phyloP scores from a whole-genome alignment of 1,139 yeast genomes.

The Meyerozyma sp. region DNA sequence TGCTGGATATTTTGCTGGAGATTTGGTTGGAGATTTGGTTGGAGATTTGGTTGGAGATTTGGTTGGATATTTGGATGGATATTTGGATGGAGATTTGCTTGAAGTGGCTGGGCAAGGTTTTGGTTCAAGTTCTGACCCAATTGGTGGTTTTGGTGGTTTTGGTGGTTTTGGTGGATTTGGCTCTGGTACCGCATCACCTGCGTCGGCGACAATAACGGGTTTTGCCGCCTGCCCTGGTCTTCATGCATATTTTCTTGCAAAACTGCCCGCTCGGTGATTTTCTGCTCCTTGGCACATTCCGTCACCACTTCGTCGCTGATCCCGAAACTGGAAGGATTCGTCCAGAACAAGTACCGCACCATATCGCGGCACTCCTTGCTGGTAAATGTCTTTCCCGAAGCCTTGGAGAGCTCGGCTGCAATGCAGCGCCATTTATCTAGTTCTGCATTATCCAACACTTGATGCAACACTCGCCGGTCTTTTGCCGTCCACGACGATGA shows the following conservation, averaged over 20 bases:
- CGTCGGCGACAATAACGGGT: too few relatives aligned
- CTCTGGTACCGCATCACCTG: too few relatives aligned
- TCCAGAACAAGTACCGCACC: slow-evolving; percentile 48
- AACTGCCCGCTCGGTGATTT: slow-evolving; percentile 30
- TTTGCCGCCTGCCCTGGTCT: neutral
- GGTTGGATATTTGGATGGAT: too few relatives aligned
- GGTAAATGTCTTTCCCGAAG: slow-evolving; percentile 51
- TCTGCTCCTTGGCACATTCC: slow-evolving; percentile 35
- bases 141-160: too few relatives aligned
- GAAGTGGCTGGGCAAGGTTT: too few relatives aligned
- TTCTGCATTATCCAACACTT: slow-evolving; percentile 62
- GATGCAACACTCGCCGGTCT: slow-evolving; percentile 49
- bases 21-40: too few relatives aligned
- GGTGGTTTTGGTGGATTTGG: too few relatives aligned
- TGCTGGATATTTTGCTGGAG: too few relatives aligned
- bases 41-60: too few relatives aligned
- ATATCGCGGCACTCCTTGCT: slow-evolving; percentile 54
- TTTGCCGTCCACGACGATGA: slow-evolving; percentile 59
- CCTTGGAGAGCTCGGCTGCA: slow-evolving; percentile 55
- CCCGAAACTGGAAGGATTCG: slow-evolving; percentile 55
- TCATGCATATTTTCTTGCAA: slow-evolving; percentile 16
- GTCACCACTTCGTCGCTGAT: slow-evolving; percentile 40
- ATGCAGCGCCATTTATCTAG: slow-evolving; percentile 65
- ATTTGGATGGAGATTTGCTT: too few relatives aligned
- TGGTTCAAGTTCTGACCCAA: too few relatives aligned